A percentile compares a stretch with the other conserved stretches of the same genome.
These are phyloP conservation scores for Harringtonia aguacate DNA, from an alignment of 2,329 filamentous ascomycete species.

Conservation along the genomic window DNA sequence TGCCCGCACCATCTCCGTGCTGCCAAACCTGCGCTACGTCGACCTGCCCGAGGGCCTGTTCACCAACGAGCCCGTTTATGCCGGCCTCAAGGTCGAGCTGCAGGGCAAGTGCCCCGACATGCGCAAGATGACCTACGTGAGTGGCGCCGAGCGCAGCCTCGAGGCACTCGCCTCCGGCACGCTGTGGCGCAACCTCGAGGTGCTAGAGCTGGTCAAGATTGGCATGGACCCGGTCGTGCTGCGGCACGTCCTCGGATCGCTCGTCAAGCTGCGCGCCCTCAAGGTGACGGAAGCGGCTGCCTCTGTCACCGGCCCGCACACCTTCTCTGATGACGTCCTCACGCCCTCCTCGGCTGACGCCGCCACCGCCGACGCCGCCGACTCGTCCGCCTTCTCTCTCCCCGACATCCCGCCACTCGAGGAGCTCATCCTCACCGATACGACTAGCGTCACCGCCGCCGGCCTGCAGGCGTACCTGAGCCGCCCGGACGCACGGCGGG, in stretches of 20 bases:
- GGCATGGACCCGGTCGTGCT: constrained; percentile 61
- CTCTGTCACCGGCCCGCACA: constrained; percentile 15
- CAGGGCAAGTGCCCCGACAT: constrained; percentile 75
- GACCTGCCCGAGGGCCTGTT: constrained; percentile 86
- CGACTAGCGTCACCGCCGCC: constrained; percentile 57
- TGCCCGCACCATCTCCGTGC: constrained; percentile 73
- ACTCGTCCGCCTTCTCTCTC: constrained; percentile 44
- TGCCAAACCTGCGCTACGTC: constrained; percentile 78
- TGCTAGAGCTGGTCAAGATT: constrained; percentile 58
- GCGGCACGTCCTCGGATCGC: constrained; percentile 56
- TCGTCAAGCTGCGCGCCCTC: constrained; percentile 60
- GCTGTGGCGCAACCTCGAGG: constrained; percentile 61
- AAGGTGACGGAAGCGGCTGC: constrained; percentile 60
- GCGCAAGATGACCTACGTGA: constrained; percentile 77
- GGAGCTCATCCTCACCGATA: constrained; percentile 61
- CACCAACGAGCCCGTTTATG: constrained; percentile 64
- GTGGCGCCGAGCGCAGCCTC: constrained; percentile 69
- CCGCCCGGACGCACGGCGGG: constrained; percentile 43
- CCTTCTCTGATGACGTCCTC: constrained; percentile 68
- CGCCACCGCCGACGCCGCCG: background rate
- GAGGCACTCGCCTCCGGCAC: constrained; percentile 54
- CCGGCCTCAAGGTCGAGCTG: constrained; percentile 70
- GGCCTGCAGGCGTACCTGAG: constrained; percentile 62
- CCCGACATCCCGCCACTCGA: constrained; percentile 66
- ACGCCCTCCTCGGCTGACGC: background rate